Base-by-base conservation (phyloP, 2,329 filamentous ascomycete genomes). In the Penicillium sp. region DNA sequence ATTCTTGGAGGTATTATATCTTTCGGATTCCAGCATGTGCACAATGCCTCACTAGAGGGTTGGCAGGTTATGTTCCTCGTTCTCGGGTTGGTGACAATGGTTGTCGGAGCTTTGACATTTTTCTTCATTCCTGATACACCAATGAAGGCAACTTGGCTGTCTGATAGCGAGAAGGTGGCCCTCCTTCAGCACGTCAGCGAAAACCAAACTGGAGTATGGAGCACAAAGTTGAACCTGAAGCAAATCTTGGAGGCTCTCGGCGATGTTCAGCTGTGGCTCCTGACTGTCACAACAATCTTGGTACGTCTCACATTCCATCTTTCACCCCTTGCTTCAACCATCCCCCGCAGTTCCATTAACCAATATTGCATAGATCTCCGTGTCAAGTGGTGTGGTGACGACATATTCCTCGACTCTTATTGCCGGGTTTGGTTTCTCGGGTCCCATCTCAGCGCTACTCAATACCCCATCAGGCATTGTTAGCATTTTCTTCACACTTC, bases 1-100 rank as follows among this genome's bases (percentile, higher is more conserved):
- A 65, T 64, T 2, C 12, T 65, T 4, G 62, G 62, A n/a, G 62
- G 62, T 3, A 52, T 65, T 27, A 68, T 80, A 23, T 79, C 77
- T 6, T 86, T 79, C 58, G 82, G 72, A 40, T 85, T 84, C 66
- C 82, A 85, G 64, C 70, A 77, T 62, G 75, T 82, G n/a, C 57
- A 70, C 3, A 52, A 65, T 40, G 63, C 68, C 10, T 46, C 56
- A 0, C 63, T 81, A 13, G 64, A 70, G 4, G 72, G 75, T 23
- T 82, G 79, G 79, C 69, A 75, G 18, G 75, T 79, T 56, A 81
- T 82, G 76, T 82, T 82, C 60, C 60, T 82, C 23, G 71, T 75
- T 6, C 69, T 82, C 9, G 80, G 80, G 1, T 41, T 75, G n/a
- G 59, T 80, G 38, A 82, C 79, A 3, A 60, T 76, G 5, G 10